Percentiles rank a stretch among this genome's conserved stretches.
phyloP scores from a whole-genome alignment of 495 filamentous ascomycete genomes.

The Daldinia grandis region DNA sequence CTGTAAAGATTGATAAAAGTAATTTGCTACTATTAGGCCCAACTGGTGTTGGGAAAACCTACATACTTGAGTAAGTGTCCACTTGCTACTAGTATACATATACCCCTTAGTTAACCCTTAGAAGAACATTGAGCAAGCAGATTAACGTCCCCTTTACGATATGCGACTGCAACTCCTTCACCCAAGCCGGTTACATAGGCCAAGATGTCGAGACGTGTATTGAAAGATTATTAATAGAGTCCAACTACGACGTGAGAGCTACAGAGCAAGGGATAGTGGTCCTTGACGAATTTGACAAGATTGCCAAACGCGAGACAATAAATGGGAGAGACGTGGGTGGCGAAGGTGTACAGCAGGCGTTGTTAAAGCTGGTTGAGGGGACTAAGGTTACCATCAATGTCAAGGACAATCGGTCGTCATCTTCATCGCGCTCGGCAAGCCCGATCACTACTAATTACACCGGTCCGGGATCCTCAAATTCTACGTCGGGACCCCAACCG shows the following conservation, averaged over 20 bases:
- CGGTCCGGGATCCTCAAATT: constrained; percentile 45
- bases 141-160: constrained; percentile 96
- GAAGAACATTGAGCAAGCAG: constrained; percentile 60
- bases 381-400: constrained; percentile 89
- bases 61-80: constrained; percentile 77
- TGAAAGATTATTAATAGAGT: constrained; percentile 85
- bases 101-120: constrained; percentile 20
- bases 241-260: constrained; percentile 85
- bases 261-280: constrained; percentile 94
- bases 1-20: constrained; percentile 90
- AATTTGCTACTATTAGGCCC: constrained; percentile 94
- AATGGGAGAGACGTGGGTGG: constrained; percentile 82
- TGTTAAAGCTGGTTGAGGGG: constrained; percentile 95
- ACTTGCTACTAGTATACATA: background rate
- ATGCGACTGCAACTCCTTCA: constrained; percentile 96
- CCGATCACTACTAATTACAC: constrained; percentile 51
- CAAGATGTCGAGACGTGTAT: constrained; percentile 95
- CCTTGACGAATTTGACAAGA: constrained; percentile 96
- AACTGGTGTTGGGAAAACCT: constrained; percentile 94
- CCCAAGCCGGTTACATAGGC: constrained; percentile 96
- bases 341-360: constrained; percentile 94
- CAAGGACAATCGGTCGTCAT: constrained; percentile 74
- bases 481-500: constrained; percentile 44
- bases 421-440: constrained; percentile 54
- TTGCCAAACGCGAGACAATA: constrained; percentile 67